A percentile compares a stretch with the other conserved stretches of the same genome.
Evolutionary conservation across 768 basidiomycete genomes (phyloP).

Genomic region (Naganishia vaughanmartiniae): DNA sequence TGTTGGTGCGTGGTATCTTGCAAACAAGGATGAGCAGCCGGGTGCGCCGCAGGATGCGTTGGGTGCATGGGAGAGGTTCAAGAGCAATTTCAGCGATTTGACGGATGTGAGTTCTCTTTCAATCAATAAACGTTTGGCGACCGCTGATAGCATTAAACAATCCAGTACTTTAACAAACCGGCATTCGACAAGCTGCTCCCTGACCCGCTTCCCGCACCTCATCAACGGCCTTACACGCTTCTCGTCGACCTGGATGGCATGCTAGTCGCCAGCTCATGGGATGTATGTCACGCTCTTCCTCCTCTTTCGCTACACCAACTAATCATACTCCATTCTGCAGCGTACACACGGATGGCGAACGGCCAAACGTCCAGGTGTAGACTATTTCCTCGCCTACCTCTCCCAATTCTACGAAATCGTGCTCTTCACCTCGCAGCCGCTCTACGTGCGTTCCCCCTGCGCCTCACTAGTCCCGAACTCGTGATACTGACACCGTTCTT

Average conservation of each 20-base stretch:
- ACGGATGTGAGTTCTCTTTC: slow-evolving; percentile 38
- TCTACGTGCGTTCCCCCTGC: slow-evolving; percentile 65
- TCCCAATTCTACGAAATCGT: slow-evolving; percentile 98
- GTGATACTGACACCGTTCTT: slow-evolving; percentile 2
- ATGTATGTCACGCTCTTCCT: slow-evolving; percentile 62
- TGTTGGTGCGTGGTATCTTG: slow-evolving; percentile 64
- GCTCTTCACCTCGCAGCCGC: slow-evolving; percentile 84
- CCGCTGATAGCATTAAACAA: neutral
- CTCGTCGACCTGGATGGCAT: slow-evolving; percentile 88
- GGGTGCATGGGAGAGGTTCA: slow-evolving; percentile 36
- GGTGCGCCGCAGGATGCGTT: slow-evolving; percentile 63
- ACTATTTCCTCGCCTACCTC: slow-evolving; percentile 96
- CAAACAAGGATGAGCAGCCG: slow-evolving; percentile 68
- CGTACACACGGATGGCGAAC: slow-evolving; percentile 93
- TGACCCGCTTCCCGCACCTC: slow-evolving; percentile 72
- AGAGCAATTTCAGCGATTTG: slow-evolving; percentile 39
- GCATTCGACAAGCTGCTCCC: slow-evolving; percentile 89
- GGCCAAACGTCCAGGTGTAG: slow-evolving; percentile 93
- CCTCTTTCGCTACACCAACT: neutral
- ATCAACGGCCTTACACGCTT: slow-evolving; percentile 87
- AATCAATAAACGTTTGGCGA: neutral
- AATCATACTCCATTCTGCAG: slow-evolving; percentile 53
- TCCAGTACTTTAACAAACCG: slow-evolving; percentile 89
- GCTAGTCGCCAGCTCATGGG: slow-evolving; percentile 87
- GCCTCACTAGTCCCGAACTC: neutral